Evolutionary conservation across 441 rosid genomes (phyloP).

Genomic region (Bocquillonia castaneifolia): DNA sequence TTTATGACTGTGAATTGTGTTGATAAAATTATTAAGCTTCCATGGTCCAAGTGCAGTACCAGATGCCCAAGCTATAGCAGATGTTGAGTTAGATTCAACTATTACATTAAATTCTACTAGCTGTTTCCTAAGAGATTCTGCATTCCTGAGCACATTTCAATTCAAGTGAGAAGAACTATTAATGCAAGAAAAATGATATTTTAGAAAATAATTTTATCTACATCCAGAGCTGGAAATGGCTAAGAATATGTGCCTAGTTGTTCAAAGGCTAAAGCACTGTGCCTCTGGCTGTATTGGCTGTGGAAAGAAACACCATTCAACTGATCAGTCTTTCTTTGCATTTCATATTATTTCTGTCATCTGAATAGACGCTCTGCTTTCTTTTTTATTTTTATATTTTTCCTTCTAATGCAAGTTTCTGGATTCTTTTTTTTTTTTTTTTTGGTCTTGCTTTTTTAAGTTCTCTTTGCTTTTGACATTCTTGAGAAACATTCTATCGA

Average conservation of each 20-base stretch:
- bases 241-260: not conserved
- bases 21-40: too few relatives aligned
- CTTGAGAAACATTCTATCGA: too few relatives aligned
- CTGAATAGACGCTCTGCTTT: too few relatives aligned
- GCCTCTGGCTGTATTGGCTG: not conserved
- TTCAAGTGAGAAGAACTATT: not conserved
- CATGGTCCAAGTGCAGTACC: too few relatives aligned
- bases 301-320: not conserved
- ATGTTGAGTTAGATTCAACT: too few relatives aligned
- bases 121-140: not conserved
- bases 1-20: too few relatives aligned
- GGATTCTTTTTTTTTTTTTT: not conserved
- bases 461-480: not conserved
- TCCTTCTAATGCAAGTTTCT: not conserved
- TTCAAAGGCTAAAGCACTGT: not conserved
- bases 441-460: not conserved
- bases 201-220: not conserved
- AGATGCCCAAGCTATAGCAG: too few relatives aligned
- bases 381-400: not conserved
- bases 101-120: not conserved
- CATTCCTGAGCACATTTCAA: constrained; percentile 4
- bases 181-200: not conserved
- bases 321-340: not conserved
- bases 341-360: not conserved
- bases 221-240: constrained; percentile 1